These are phyloP conservation scores for Haematococcus lacustris DNA, from an alignment of 139 green algal species.

Conservation along the genomic window DNA sequence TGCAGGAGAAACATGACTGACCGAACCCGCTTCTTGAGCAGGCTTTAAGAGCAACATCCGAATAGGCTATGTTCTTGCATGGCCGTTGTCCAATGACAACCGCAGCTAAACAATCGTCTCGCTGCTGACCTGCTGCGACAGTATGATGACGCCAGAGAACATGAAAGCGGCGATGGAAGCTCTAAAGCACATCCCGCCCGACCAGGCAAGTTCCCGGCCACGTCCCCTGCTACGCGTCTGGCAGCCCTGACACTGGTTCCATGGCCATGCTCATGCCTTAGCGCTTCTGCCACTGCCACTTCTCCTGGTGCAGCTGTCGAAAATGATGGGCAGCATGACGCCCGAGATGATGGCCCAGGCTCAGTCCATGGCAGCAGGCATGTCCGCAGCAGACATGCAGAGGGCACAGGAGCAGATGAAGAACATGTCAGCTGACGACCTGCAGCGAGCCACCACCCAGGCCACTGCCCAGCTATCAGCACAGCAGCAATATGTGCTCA, in stretches of 20 bases:
- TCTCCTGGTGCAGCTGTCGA: conserved; percentile 16
- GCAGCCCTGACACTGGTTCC: neutral
- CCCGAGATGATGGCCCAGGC: conserved; percentile 25
- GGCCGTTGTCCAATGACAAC: no score
- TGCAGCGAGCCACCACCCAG: conserved; percentile 26
- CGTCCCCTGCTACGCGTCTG: neutral
- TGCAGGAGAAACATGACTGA: no score
- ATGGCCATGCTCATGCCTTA: neutral
- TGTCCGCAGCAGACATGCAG: conserved; percentile 32
- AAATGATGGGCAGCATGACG: conserved; percentile 26
- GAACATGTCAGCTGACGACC: conserved; percentile 24
- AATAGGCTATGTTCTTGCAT: no score
- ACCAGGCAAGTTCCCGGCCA: neutral
- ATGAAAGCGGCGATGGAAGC: neutral
- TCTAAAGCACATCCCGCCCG: neutral
- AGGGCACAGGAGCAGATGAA: conserved; percentile 26
- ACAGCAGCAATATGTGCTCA: conserved; percentile 32
- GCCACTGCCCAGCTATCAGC: conserved; percentile 24
- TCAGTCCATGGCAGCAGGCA: neutral
- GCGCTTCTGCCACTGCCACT: neutral
- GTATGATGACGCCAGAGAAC: no score
- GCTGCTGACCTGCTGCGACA: no score
- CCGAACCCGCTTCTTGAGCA: no score
- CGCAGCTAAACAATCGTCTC: no score
- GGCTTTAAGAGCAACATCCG: no score